Percentiles rank a stretch among this genome's conserved stretches.
These are phyloP conservation scores for Cutaneotrichosporon sp. DNA, from an alignment of 1,284 basidiomycete species.

Conservation along the genomic window DNA sequence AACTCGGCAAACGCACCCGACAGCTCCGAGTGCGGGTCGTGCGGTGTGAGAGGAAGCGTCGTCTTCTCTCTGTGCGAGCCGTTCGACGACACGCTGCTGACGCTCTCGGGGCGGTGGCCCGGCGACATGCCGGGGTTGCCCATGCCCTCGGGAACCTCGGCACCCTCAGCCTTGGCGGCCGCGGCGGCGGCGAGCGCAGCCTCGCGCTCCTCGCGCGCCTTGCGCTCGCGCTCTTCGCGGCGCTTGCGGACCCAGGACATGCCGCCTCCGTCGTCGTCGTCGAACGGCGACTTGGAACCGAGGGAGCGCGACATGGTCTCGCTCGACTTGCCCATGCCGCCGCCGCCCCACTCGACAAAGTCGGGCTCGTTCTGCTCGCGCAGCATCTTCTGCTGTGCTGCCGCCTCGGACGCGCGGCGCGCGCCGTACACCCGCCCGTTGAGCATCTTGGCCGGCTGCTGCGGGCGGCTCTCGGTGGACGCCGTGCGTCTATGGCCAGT, in stretches of 20 bases:
- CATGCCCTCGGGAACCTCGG: background rate
- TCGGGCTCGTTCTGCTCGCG: constrained; percentile 44
- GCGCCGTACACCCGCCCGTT: constrained; percentile 53
- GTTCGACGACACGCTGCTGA: constrained; percentile 11
- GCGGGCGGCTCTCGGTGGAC: background rate
- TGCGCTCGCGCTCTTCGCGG: constrained; percentile 45
- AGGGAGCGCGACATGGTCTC: background rate
- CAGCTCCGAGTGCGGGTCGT: constrained; percentile 16
- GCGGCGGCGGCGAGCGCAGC: constrained; percentile 16
- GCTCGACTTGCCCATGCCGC: constrained; percentile 5
- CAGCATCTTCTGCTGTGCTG: constrained; percentile 30
- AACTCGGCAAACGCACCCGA: constrained; percentile 6
- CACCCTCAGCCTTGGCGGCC: constrained; percentile 1
- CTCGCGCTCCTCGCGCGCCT: constrained; percentile 32
- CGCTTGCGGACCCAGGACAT: constrained; percentile 53
- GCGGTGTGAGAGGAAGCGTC: constrained; percentile 16
- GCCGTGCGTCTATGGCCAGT: constrained; percentile 5
- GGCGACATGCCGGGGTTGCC: constrained; percentile 10
- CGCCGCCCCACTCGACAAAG: constrained; percentile 52
- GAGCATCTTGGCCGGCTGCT: constrained; percentile 41
- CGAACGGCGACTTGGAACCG: constrained; percentile 21
- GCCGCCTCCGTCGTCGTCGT: constrained; percentile 52
- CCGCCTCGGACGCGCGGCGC: constrained; percentile 44
- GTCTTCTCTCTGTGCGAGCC: constrained; percentile 10
- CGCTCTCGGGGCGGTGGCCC: constrained; percentile 10